Percentiles rank a stretch among this genome's conserved stretches.
Evolutionary conservation across 768 basidiomycete species (phyloP).

Genomic region (Infundibulicybe gibba): DNA sequence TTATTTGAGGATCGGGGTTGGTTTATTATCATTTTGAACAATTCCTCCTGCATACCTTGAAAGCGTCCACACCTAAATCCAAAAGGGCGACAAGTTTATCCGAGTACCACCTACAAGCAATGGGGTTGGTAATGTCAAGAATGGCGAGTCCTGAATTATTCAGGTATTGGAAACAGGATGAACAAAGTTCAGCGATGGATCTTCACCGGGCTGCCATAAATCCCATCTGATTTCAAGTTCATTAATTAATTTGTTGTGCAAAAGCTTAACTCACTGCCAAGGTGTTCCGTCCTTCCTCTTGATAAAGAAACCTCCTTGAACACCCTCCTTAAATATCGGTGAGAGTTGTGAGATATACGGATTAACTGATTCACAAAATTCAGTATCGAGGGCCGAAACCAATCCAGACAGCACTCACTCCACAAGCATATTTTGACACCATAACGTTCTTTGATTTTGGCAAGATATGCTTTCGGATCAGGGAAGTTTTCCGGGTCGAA

Average conservation of each 20-base stretch:
- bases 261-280: slow-evolving; percentile 53
- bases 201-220: slow-evolving; percentile 53
- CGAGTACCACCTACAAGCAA: slow-evolving; percentile 52
- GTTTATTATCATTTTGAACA: neutral
- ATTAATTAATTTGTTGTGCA: neutral
- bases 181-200: neutral
- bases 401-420: slow-evolving; percentile 35
- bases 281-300: slow-evolving; percentile 61
- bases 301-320: slow-evolving; percentile 66
- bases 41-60: slow-evolving; percentile 41
- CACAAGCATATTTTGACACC: slow-evolving; percentile 72
- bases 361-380: slow-evolving; percentile 43
- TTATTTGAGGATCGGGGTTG: neutral
- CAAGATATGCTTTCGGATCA: slow-evolving; percentile 60
- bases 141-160: slow-evolving; percentile 38
- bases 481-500: slow-evolving; percentile 78
- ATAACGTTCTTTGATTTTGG: slow-evolving; percentile 57
- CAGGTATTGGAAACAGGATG: neutral
- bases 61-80: slow-evolving; percentile 51
- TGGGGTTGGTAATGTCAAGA: slow-evolving; percentile 59
- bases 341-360: slow-evolving; percentile 71
- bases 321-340: slow-evolving; percentile 66
- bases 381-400: too few relatives aligned
- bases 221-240: slow-evolving; percentile 40
- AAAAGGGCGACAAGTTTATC: slow-evolving; percentile 46